Base-by-base conservation (phyloP, 805 yeast genomes). In the Yarrowia yakushimensis region DNA sequence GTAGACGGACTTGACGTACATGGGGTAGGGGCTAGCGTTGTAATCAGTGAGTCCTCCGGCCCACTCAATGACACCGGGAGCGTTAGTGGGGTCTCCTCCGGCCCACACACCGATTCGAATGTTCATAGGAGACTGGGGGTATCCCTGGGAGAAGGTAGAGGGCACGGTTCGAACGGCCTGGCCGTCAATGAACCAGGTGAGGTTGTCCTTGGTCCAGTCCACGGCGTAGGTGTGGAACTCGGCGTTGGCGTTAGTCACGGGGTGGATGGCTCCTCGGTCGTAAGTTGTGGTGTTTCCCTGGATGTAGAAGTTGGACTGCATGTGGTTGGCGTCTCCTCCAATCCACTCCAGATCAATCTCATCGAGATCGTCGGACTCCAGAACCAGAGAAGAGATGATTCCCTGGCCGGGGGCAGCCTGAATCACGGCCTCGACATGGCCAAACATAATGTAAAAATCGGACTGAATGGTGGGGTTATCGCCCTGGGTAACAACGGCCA, bases 321-420 rank as follows among this genome's bases (percentile, higher is more conserved):
- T 83, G 71, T 89, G 85, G 43, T 82, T 78, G 23, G 78, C 78
- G 71, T 91, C 96, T 54, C 88, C 85, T 18, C 97, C 97, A 46
- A 88, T 78, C 85, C 94, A 87, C 73, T 92, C 97, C 52, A 88
- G 70, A 75, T 92, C 97, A 54, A 92, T 84, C 75, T 92, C 97
- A 74, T 92, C 97, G 66, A 86, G 77, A 69, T 87, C 96, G 72
- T 92, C 97, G 69, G 83, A 79, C 71, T 90, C 96, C 63, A 91
- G 79, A 66, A 86, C 89, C 67, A 91, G 83, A 2, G 94, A 85
- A 0, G 97, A 87, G 15, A 90, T 83, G 42, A 92, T 80, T 65
- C 97, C 97, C 27, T 73, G 74, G 27, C 97, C 97, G n/a, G 81
- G 76, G 3, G 96, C 92, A 17, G 92, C 88, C 71, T 85, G 80